A percentile compares a stretch with the other conserved stretches of the same genome.
Evolutionary conservation across 306 rosid species (phyloP).

Genomic region (Myrica gale): DNA sequence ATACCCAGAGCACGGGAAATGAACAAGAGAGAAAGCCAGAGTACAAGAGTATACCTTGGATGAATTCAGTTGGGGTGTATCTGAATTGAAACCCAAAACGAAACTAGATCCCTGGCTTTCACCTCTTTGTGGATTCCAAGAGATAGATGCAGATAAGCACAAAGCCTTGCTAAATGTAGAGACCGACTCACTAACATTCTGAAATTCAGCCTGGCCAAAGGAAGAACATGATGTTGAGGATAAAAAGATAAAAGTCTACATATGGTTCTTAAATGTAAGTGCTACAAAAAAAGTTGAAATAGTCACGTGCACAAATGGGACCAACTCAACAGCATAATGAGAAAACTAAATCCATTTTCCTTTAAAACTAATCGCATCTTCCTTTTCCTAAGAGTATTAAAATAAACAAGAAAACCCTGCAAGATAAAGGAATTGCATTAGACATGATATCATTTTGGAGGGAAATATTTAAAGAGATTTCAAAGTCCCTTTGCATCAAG

Average conservation of each 20-base stretch:
- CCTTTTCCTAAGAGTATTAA: background rate
- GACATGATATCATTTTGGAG: background rate
- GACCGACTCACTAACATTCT: slow-evolving; percentile 76
- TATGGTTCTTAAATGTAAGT: background rate
- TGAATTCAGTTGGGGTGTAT: slow-evolving; percentile 72
- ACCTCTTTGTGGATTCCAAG: slow-evolving; percentile 72
- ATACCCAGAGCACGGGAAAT: slow-evolving; percentile 22
- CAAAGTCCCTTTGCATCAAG: background rate
- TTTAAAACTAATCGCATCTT: too few species aligned
- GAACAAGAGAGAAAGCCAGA: slow-evolving; percentile 12
- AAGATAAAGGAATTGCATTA: background rate
- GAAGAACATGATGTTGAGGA: background rate
- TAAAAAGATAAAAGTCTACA: background rate
- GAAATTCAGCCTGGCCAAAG: slow-evolving; percentile 81
- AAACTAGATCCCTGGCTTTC: slow-evolving; percentile 69
- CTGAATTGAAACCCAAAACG: slow-evolving; percentile 73
- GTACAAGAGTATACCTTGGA: slow-evolving; percentile 60
- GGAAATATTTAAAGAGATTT: background rate
- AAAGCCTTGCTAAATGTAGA: slow-evolving; percentile 62
- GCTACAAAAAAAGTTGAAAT: background rate
- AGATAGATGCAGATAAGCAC: slow-evolving; percentile 77
- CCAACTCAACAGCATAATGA: background rate
- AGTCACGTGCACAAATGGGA: background rate
- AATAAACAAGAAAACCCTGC: background rate
- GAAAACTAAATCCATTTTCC: background rate